Evolutionary conservation across 2,329 filamentous ascomycete genomes (phyloP).

Genomic region (Penicillium sp.): DNA sequence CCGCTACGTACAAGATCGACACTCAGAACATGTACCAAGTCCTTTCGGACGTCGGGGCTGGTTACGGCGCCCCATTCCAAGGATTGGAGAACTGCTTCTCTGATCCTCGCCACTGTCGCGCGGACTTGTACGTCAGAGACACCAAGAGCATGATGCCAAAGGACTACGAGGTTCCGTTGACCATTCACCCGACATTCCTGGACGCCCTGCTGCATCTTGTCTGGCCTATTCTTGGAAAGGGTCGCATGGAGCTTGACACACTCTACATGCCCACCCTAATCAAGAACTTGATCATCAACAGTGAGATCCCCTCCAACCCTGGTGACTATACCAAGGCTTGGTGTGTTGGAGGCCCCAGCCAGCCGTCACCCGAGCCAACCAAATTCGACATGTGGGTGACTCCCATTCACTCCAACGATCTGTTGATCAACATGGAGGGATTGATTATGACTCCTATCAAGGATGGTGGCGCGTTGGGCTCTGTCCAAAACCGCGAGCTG

Average conservation of each 20-base stretch:
- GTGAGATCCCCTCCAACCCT: conserved; percentile 16
- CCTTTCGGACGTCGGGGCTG: conserved; percentile 53
- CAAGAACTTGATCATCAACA: conserved; percentile 30
- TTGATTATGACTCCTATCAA: conserved; percentile 32
- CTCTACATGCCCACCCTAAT: conserved; percentile 42
- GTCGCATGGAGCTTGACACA: conserved; percentile 32
- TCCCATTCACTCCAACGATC: conserved; percentile 17
- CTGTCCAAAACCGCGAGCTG: conserved; percentile 16
- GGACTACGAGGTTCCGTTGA: conserved; percentile 47
- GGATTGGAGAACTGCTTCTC: conserved; percentile 54
- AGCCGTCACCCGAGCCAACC: conserved; percentile 21
- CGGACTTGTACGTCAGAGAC: conserved; percentile 47
- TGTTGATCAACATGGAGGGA: conserved; percentile 27
- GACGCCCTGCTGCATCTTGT: conserved; percentile 42
- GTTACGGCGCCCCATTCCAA: conserved; percentile 59
- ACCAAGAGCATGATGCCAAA: conserved; percentile 53
- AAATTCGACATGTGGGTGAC: conserved; percentile 27
- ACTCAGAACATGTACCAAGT: conserved; percentile 51
- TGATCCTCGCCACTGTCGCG: conserved; percentile 31
- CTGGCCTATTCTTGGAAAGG: conserved; percentile 40
- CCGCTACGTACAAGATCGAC: conserved; percentile 32
- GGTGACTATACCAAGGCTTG: conserved; percentile 27
- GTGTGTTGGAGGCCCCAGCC: conserved; percentile 26
- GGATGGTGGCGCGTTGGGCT: conserved; percentile 11
- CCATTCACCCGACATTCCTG: conserved; percentile 53